Base-by-base conservation (phyloP, 371 early-diverging fungal species). In the Mucor lusitanicus region DNA sequence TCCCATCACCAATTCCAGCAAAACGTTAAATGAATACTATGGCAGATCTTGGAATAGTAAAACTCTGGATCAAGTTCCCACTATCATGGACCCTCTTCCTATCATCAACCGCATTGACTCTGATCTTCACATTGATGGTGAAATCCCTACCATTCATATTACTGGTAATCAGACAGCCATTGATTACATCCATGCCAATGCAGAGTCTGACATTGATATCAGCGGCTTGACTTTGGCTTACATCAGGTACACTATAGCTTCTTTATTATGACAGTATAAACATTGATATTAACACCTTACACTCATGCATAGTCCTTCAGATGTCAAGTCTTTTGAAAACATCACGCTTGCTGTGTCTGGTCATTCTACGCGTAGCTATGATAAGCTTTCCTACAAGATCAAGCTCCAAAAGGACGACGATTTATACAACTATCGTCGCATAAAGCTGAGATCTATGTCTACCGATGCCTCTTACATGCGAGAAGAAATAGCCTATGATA, bases 391-490 rank as follows among this genome's bases (percentile, higher is more conserved):
- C 5, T 78, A 78, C 54, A 77, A 70, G 37, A 3, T 80, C 4
- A 69, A 75, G 28, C 30, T 77, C 30, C 42, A 50, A 9, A 76
- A 81, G 27, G 58, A 67, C 3, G 46, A 66, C 6, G 57, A 63
- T 25, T 67, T 80, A 2, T 75, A 66, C 37, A 74, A 70, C 0
- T 78, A 76, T 28, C 71, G 72, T 25, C 67, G 65, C 30, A 50
- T 81, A 27, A 81, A 81, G 33, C 48, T 78, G 19, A 71, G 78
- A 25, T 58, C 81, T 2, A 69, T 72, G 42, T 58, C 65, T n/a
- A 76, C 79, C 2, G 87, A 86, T 48, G 72, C 80, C 0, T 78
- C 84, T 9, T 82, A 77, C 61, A 79, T 86, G 50, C 73, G 84
- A 35, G 87, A 86, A 53, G 77, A 82, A 55, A 9, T 86, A 21